phyloP scores from a whole-genome alignment of 805 yeast genomes.

The Candida tibetensis region DNA sequence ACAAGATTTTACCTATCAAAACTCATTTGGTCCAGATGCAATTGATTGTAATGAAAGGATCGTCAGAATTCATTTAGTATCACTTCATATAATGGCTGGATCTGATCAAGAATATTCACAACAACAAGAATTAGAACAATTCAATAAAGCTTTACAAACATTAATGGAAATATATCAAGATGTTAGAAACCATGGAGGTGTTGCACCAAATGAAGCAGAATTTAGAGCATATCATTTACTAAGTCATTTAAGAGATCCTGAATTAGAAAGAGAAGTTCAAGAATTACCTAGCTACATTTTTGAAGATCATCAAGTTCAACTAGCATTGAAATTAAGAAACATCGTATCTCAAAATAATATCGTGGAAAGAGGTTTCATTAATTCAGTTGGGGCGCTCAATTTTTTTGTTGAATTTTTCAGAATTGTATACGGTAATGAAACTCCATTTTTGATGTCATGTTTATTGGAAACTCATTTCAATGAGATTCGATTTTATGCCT shows the following conservation, averaged over 20 bases:
- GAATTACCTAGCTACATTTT: slow-evolving; percentile 58
- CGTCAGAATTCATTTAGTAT: slow-evolving; percentile 80
- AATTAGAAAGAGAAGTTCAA: slow-evolving; percentile 73
- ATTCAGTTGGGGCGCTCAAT: slow-evolving; percentile 56
- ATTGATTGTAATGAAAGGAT: slow-evolving; percentile 89
- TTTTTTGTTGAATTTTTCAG: slow-evolving; percentile 64
- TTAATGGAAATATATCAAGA: slow-evolving; percentile 84
- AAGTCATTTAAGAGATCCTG: slow-evolving; percentile 80
- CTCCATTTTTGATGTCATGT: slow-evolving; percentile 70
- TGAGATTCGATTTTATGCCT: slow-evolving; percentile 71
- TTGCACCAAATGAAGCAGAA: slow-evolving; percentile 84
- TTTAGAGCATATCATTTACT: slow-evolving; percentile 84
- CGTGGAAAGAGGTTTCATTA: slow-evolving; percentile 51
- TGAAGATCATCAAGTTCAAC: slow-evolving; percentile 55
- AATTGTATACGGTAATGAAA: slow-evolving; percentile 40
- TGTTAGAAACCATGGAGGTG: slow-evolving; percentile 64
- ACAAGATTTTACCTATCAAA: slow-evolving; percentile 95
- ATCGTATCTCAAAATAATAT: slow-evolving; percentile 61
- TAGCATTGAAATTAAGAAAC: slow-evolving; percentile 69
- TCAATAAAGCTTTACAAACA: slow-evolving; percentile 87
- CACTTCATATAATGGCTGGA: slow-evolving; percentile 83
- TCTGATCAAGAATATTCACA: slow-evolving; percentile 70
- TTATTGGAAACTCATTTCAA: slow-evolving; percentile 77
- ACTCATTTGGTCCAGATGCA: slow-evolving; percentile 90
- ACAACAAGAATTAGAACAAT: slow-evolving; percentile 94